A percentile compares a stretch with the other conserved stretches of the same genome.
phyloP scores from a whole-genome alignment of 2,329 filamentous ascomycete species.

The Penicillium vulpinum region DNA sequence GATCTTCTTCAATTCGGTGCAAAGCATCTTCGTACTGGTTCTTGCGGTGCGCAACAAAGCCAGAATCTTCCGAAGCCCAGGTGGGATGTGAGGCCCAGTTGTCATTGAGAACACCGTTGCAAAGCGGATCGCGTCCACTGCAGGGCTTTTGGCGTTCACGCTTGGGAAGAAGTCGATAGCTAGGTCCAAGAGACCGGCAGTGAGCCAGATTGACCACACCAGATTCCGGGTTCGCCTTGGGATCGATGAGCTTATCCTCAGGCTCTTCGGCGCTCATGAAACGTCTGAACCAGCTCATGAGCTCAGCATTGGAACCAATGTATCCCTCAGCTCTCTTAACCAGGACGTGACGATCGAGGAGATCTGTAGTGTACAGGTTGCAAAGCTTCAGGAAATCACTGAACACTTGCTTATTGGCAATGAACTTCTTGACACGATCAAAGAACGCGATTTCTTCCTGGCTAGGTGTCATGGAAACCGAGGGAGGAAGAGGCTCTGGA shows the following conservation, averaged over 20 bases:
- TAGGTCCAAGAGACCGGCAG: conserved; percentile 91
- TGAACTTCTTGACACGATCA: conserved; percentile 93
- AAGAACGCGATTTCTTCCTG: conserved; percentile 91
- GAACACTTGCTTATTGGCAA: conserved; percentile 87
- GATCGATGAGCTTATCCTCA: conserved; percentile 75
- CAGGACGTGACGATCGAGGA: conserved; percentile 82
- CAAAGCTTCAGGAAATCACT: conserved; percentile 96
- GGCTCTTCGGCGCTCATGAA: conserved; percentile 75
- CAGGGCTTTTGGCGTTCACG: conserved; percentile 87
- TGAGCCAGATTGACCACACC: conserved; percentile 91
- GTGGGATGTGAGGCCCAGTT: conserved; percentile 98
- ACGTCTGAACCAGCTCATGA: conserved; percentile 83
- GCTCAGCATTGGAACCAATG: conserved; percentile 81
- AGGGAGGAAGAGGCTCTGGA: conserved; percentile 81
- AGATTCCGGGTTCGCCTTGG: conserved; percentile 68
- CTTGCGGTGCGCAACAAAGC: conserved; percentile 96
- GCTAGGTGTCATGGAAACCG: conserved; percentile 69
- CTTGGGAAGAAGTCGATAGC: conserved; percentile 89
- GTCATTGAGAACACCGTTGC: conserved; percentile 89
- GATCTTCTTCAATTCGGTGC: conserved; percentile 94
- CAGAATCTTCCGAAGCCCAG: conserved; percentile 97
- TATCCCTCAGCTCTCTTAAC: conserved; percentile 81
- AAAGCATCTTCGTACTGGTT: conserved; percentile 92
- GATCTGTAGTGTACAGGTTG: conserved; percentile 89
- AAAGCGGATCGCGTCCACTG: conserved; percentile 92